Conservation (phyloP, 768 basidiomycete species). For the Russula foetens region DNA sequence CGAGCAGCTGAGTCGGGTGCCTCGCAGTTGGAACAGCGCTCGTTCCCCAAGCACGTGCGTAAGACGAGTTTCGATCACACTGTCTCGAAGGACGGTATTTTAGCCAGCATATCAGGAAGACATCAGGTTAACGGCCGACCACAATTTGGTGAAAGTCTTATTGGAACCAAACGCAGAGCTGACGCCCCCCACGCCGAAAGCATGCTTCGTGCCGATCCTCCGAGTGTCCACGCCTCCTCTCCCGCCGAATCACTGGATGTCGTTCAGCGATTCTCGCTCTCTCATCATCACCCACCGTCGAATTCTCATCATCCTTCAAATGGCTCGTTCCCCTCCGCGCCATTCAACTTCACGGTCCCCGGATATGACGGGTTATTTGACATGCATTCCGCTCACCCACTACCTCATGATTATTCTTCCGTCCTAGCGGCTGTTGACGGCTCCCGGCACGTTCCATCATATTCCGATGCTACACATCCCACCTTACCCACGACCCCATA, state of each 20-base stretch:
- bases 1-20: constrained; percentile 28
- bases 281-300: constrained; percentile 22
- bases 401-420: constrained; percentile 29
- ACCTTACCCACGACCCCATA: constrained; percentile 28
- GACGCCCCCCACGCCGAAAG: constrained; percentile 77
- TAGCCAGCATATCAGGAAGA: constrained; percentile 51
- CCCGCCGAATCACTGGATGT: constrained; percentile 15
- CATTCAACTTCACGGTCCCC: constrained; percentile 69
- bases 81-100: constrained; percentile 57
- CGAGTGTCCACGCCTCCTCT: constrained; percentile 23
- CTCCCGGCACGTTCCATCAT: constrained; percentile 20
- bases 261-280: constrained; percentile 20
- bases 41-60: constrained; percentile 78
- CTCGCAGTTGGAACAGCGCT: constrained; percentile 34
- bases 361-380: constrained; percentile 54
- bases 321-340: constrained; percentile 54
- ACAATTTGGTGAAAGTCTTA: constrained; percentile 50
- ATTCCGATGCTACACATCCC: constrained; percentile 21
- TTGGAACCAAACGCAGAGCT: constrained; percentile 73
- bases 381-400: constrained; percentile 20
- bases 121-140: constrained; percentile 81
- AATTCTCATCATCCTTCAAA: constrained; percentile 28
- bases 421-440: constrained; percentile 20
- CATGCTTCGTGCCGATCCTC: constrained; percentile 71
- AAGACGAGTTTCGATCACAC: constrained; percentile 97